Evolutionary conservation across 768 basidiomycete species (phyloP), one percentile per base, ranked within the genome.

Genomic region (Suillus discolor): DNA sequence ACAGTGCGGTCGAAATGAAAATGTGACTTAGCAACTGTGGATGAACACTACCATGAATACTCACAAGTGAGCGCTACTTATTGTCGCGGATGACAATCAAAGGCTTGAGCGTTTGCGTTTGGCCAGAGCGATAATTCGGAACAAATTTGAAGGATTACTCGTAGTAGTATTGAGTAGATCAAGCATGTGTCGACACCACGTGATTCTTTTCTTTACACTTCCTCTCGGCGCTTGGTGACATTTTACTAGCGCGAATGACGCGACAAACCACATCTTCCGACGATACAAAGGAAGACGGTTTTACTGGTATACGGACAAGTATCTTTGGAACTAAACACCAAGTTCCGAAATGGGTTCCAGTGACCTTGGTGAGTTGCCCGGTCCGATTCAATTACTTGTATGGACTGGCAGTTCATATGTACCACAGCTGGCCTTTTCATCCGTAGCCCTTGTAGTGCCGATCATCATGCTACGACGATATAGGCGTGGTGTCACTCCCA

Each of bases 381-480:
- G 23, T 59, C 9, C 5, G 3, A 53, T 53, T 41, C 16, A 25
- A 39, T 41, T 23, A 41, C 41, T 25, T 41, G 9, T 8, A 25
- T 39, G 23, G 38, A 38, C 38, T 39, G 8, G 57, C 3, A 59
- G 16, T 59, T 59, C 16, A 59, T 38, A 18, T 51, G 41, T 44
- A 31, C 57, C 13, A 5, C 44, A 68, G 65, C 70, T 67, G 25
- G 67, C 68, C 3, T 25, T 69, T 57, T 68, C 68, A 8, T 62
- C 64, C 16, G 64, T 61, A 25, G 68, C 68, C 15, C 57, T 69
- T 8, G 68, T 69, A 16, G 61, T 57, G 20, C 68, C 68, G 2
- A 25, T 69, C n/a, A 41, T 69, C 11, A 42, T 69, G 62, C 36
- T 69, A 15, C 61, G 67, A 49, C 62, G 68, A 25, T 65, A 68